Percentiles rank a stretch among this genome's conserved stretches.
Conservation (phyloP, 352 stramenopile species). For the Albugo laibachii region DNA sequence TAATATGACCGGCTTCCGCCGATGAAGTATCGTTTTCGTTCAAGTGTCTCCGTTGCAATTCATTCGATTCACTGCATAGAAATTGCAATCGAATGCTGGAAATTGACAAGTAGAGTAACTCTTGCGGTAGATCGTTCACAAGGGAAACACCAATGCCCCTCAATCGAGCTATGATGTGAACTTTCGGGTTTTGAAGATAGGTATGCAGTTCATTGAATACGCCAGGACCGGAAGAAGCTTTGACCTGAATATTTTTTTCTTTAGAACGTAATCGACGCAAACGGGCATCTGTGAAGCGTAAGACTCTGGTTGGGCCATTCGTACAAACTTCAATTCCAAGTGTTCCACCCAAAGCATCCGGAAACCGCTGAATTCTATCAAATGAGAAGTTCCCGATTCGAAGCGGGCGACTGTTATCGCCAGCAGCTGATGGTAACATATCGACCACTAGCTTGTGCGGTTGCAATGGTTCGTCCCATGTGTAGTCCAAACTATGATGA, state of each 20-base stretch:
- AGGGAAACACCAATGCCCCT: conserved; percentile 63
- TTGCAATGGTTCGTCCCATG: conserved; percentile 75
- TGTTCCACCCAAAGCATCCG: conserved; percentile 45
- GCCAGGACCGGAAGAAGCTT: conserved; percentile 3
- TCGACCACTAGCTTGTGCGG: conserved; percentile 64
- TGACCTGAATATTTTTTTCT: conserved; percentile 10
- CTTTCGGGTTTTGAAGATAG: conserved; percentile 26
- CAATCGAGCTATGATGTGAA: conserved; percentile 31
- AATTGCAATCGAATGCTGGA: conserved; percentile 41
- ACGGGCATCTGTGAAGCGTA: conserved; percentile 68
- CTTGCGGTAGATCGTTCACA: conserved; percentile 45
- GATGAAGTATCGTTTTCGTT: neutral
- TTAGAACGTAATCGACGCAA: conserved; percentile 15
- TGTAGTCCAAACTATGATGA: conserved; percentile 74
- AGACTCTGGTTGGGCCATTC: conserved; percentile 70
- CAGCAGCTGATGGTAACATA: conserved; percentile 72
- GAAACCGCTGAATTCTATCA: conserved; percentile 65
- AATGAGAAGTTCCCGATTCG: conserved; percentile 66
- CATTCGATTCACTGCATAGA: conserved; percentile 25
- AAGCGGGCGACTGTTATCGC: conserved; percentile 68
- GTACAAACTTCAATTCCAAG: conserved; percentile 67
- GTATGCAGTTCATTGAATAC: conserved; percentile 11
- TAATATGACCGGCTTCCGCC: neutral
- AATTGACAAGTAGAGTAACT: conserved; percentile 61
- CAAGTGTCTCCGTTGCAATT: neutral